Base-by-base conservation (phyloP, 2,329 filamentous ascomycete species). In the Ampelomyces quisqualis region DNA sequence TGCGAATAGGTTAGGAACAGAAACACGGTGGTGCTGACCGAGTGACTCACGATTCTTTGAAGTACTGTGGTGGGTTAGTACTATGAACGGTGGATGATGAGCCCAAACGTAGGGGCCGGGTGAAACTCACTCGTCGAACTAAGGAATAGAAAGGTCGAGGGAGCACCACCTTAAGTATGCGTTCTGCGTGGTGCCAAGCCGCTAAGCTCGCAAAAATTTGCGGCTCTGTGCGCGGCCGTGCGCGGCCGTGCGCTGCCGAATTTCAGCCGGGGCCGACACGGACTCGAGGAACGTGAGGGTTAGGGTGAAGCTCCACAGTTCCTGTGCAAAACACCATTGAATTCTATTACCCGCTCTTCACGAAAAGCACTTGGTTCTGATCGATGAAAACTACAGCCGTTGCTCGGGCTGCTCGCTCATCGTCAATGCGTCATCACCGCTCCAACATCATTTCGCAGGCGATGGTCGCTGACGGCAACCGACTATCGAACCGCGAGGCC, bases 151-250 rank as follows among this genome's bases (percentile, higher is more conserved):
- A 34, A 13, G 20, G 32, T 7, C 32, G 32, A 21, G 21, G 9
- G 10, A 9, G 19, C 21, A 7, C 3, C 21, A 23, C n/a, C 7
- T 34, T 34, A 24, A 24, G 21, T 23, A 13, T 24, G 32, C 21
- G 21, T 4, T n/a, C n/a, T n/a, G 5, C 2, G 13, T n/a, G 32
- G 3, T 14, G 30, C 15, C 30, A 20, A 33, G 19, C 18, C 30
- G 30, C 30, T 28, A 28, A 28, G 9, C 26, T 28, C 3, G 26
- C 26, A 28, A 34, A 34, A 31, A 31, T 34, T 34, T 34, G 32
- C 32, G 21, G 32, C 15, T 26, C 32, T 34, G 32, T 24, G 32
- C 31, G 31, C 31, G 18, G 14, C 31, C 31, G 31, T 34, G 31
- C 31, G 4, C 8, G 7, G 2, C 32, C 23, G 31, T 19, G 4